phyloP scores from a whole-genome alignment of 495 filamentous ascomycete genomes.

The Neurospora intermedia region DNA sequence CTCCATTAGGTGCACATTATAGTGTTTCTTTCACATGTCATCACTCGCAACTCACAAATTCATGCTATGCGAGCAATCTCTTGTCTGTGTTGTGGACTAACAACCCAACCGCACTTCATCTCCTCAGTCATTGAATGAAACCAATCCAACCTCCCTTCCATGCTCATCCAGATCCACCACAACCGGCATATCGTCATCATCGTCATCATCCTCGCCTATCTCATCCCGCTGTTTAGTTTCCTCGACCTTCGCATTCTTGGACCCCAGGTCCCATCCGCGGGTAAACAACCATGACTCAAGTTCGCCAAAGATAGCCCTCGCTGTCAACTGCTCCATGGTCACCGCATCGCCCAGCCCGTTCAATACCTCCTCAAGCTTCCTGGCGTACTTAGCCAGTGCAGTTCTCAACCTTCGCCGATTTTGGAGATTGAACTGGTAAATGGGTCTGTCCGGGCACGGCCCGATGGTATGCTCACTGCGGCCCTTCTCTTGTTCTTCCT shows the following conservation, averaged over 20 bases:
- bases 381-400: slow-evolving; percentile 33
- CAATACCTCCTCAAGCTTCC: slow-evolving; percentile 28
- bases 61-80: neutral
- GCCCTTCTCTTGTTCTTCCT: slow-evolving; percentile 17
- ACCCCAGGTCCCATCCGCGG: slow-evolving; percentile 35
- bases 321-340: slow-evolving; percentile 22
- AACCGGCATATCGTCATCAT: slow-evolving; percentile 81
- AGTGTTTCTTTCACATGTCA: neutral
- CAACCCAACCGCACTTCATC: neutral
- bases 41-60: neutral
- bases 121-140: slow-evolving; percentile 28
- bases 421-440: slow-evolving; percentile 42
- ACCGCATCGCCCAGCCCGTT: slow-evolving; percentile 16
- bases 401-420: slow-evolving; percentile 20
- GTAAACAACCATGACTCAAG: slow-evolving; percentile 36
- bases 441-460: slow-evolving; percentile 11
- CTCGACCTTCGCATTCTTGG: neutral
- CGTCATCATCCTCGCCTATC: slow-evolving; percentile 67
- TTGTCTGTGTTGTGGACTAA: neutral
- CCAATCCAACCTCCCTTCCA: slow-evolving; percentile 38
- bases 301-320: slow-evolving; percentile 27
- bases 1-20: neutral
- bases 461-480: neutral
- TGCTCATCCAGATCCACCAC: slow-evolving; percentile 58
- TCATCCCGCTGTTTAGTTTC: slow-evolving; percentile 34